phyloP scores from a whole-genome alignment of 2,329 filamentous ascomycete genomes.

The Colletotrichum zoysiae region DNA sequence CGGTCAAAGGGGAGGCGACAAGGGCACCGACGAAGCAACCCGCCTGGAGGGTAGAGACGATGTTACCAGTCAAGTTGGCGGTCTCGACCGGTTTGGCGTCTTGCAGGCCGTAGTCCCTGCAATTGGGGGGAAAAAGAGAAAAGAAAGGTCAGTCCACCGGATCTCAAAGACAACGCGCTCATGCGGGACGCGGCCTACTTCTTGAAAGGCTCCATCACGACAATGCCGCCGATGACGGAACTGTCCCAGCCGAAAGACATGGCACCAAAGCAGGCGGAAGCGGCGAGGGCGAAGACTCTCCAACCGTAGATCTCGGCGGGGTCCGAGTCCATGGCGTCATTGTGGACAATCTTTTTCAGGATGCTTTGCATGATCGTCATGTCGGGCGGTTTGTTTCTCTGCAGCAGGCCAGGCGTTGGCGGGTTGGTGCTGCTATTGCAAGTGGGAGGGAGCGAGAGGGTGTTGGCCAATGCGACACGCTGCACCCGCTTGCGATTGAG shows the following conservation, averaged over 20 bases:
- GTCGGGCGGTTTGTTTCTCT: slow-evolving; percentile 23
- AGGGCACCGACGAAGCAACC: slow-evolving; percentile 49
- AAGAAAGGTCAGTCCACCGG: slow-evolving; percentile 59
- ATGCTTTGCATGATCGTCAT: slow-evolving; percentile 43
- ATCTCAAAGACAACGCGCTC: no score
- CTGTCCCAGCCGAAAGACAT: slow-evolving; percentile 73
- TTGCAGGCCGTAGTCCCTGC: slow-evolving; percentile 50
- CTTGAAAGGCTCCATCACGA: slow-evolving; percentile 70
- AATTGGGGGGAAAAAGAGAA: slow-evolving; percentile 49
- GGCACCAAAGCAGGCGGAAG: slow-evolving; percentile 64
- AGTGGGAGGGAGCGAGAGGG: background rate
- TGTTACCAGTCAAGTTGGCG: slow-evolving; percentile 45
- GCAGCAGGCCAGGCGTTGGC: slow-evolving; percentile 40
- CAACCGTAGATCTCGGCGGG: slow-evolving; percentile 78
- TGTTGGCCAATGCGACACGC: slow-evolving; percentile 21
- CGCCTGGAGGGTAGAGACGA: slow-evolving; percentile 47
- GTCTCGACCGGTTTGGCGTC: slow-evolving; percentile 38
- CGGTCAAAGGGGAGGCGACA: slow-evolving; percentile 53
- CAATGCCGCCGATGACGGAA: slow-evolving; percentile 76
- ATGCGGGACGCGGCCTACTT: slow-evolving; percentile 50
- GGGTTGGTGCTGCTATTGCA: slow-evolving; percentile 32
- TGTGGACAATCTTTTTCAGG: slow-evolving; percentile 60
- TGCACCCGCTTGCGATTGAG: slow-evolving; percentile 26
- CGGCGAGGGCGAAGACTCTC: slow-evolving; percentile 74
- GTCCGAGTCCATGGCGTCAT: slow-evolving; percentile 73